phyloP scores from a whole-genome alignment of 2,329 filamentous ascomycete species.

The Xylaria sp. region DNA sequence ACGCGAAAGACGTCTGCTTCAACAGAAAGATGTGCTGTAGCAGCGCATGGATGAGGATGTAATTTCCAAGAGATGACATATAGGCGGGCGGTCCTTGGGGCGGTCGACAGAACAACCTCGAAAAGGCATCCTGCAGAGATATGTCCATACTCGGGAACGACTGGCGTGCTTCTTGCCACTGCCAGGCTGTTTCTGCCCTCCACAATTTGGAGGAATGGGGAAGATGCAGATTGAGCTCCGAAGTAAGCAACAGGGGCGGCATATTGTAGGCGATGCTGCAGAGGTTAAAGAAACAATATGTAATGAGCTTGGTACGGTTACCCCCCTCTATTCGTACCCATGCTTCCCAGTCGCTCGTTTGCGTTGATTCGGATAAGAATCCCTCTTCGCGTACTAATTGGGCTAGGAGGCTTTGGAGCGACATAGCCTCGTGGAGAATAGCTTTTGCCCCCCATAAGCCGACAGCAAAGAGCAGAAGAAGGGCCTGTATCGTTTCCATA shows the following conservation, averaged over 20 bases:
- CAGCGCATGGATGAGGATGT: conserved; percentile 71
- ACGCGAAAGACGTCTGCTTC: conserved; percentile 62
- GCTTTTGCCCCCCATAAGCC: conserved; percentile 65
- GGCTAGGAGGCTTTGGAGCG: conserved; percentile 60
- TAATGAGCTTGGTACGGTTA: conserved; percentile 61
- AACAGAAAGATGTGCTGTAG: conserved; percentile 73
- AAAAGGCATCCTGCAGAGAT: conserved; percentile 60
- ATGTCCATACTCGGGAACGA: conserved; percentile 54
- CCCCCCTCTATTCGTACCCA: conserved; percentile 62
- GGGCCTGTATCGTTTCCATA: conserved; percentile 67
- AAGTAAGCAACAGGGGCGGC: conserved; percentile 59
- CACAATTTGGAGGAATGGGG: conserved; percentile 60
- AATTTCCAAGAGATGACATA: conserved; percentile 66
- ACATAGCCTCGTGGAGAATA: conserved; percentile 62
- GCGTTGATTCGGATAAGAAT: conserved; percentile 51
- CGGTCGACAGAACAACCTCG: conserved; percentile 55
- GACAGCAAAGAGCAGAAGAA: conserved; percentile 62
- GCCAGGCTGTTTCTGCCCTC: conserved; percentile 59
- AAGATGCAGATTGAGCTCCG: conserved; percentile 58
- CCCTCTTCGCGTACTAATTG: conserved; percentile 63
- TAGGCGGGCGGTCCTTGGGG: conserved; percentile 51
- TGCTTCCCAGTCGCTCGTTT: conserved; percentile 59
- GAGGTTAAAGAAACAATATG: conserved; percentile 65
- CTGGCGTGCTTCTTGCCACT: conserved; percentile 62
- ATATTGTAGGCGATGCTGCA: conserved; percentile 66